phyloP scores from a whole-genome alignment of 116 monocot species.

The Trichopus zeylanicus region DNA sequence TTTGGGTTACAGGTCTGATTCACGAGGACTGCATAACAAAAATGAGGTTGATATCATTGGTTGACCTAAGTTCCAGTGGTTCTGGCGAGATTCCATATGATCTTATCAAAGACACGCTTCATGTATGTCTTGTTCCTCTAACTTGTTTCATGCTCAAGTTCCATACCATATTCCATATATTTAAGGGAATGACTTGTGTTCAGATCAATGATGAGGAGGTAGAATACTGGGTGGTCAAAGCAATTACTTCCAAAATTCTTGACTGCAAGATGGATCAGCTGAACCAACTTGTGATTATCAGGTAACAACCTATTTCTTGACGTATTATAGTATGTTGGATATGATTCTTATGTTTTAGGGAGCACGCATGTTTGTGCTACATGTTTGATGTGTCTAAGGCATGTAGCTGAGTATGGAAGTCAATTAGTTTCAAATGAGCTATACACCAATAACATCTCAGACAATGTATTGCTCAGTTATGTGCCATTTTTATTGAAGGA shows the following conservation, averaged over 20 bases:
- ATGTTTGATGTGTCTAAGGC: not conserved
- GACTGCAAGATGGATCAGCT: conserved; percentile 95
- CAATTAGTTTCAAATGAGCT: not conserved
- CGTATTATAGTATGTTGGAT: no score
- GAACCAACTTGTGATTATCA: conserved; percentile 71
- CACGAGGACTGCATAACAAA: conserved; percentile 87
- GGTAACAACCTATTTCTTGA: no score
- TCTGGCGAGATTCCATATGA: conserved; percentile 71
- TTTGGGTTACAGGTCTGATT: conserved; percentile 46
- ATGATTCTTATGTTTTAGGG: not conserved
- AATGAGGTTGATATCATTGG: conserved; percentile 82
- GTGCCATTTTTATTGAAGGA: no score
- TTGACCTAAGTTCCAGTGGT: conserved; percentile 58
- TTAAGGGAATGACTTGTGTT: not conserved
- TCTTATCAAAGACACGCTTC: conserved; percentile 66
- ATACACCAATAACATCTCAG: not conserved
- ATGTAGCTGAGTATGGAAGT: not conserved
- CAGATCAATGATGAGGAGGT: conserved; percentile 92
- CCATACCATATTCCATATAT: conserved; percentile 28
- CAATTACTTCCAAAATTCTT: conserved; percentile 68
- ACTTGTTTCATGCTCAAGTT: conserved; percentile 2
- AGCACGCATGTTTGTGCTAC: not conserved
- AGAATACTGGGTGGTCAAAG: conserved; percentile 92
- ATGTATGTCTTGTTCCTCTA: conserved; percentile 21
- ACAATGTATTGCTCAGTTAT: no score